A percentile compares a stretch with the other conserved stretches of the same genome.
phyloP scores from a whole-genome alignment of 2,329 filamentous ascomycete genomes.

The Claviceps maximensis region DNA sequence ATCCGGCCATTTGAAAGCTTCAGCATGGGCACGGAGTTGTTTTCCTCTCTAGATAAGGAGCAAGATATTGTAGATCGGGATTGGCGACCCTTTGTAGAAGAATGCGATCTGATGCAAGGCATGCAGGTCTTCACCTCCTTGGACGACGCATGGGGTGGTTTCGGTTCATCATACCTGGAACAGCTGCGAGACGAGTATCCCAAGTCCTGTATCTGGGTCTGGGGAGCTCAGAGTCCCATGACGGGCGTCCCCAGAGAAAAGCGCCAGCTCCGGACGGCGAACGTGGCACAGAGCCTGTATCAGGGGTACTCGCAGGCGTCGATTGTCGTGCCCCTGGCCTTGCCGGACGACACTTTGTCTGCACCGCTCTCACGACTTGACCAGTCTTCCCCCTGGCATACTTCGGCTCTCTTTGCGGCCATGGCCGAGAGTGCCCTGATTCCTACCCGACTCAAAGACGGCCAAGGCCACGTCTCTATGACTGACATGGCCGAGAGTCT shows the following conservation, averaged over 20 bases:
- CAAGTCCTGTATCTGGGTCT: constrained; percentile 76
- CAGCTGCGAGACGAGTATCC: constrained; percentile 79
- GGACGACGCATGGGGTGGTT: constrained; percentile 75
- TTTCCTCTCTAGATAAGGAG: constrained; percentile 58
- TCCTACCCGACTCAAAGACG: constrained; percentile 52
- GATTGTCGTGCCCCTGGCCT: constrained; percentile 61
- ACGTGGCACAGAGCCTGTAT: constrained; percentile 59
- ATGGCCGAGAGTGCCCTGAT: constrained; percentile 70
- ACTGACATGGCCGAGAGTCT: constrained; percentile 51
- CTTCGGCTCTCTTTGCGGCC: constrained; percentile 60
- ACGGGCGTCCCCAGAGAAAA: constrained; percentile 39
- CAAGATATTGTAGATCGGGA: constrained; percentile 86
- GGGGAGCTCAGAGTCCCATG: constrained; percentile 59
- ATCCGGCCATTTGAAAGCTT: constrained; percentile 85
- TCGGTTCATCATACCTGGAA: constrained; percentile 60
- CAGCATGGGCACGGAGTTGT: constrained; percentile 69
- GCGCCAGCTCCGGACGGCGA: constrained; percentile 46
- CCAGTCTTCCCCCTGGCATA: constrained; percentile 59
- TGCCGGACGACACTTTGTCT: constrained; percentile 44
- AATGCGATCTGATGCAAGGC: constrained; percentile 84
- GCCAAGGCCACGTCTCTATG: constrained; percentile 33
- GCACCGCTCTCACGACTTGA: constrained; percentile 49
- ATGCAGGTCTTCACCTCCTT: constrained; percentile 61
- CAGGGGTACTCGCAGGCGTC: constrained; percentile 59
- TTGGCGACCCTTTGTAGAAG: constrained; percentile 74